Base-by-base conservation (phyloP, 192 early-diverging fungal genomes). In the Geranomyces variabilis region DNA sequence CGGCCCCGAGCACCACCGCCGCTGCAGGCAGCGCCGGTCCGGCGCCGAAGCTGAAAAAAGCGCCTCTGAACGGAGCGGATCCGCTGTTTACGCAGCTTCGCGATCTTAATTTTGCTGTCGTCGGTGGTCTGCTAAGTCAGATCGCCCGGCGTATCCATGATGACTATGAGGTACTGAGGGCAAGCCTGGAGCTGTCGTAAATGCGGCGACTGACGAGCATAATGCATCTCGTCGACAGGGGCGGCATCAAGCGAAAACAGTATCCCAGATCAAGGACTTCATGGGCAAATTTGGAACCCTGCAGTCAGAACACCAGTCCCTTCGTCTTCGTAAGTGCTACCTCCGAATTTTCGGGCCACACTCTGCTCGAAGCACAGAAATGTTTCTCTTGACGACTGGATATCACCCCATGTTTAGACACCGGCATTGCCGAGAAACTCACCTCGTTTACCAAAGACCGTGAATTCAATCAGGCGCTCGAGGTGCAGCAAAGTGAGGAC, bases 251-350 rank as follows among this genome's bases (percentile, higher is more conserved):
- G 94, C 94, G 24, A 93, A 91, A 71, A 98, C 96, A 0, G 90
- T 94, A 17, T 87, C 92, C 22, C 89, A 99, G 73, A 90, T 99
- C 69, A 91, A 96, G 59, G 88, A 94, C 66, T 99, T 99, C 86
- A 91, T 94, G 34, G 92, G 90, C 15, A 91, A 90, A 77, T 78
- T 98, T 48, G 88, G 90, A 29, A 86, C 85, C 24, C 76, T 99
- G 58, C 91, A 94, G 69, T 81, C 89, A 24, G 93, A 97, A 74
- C 92, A 93, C 77, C 92, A 95, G 73, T 91, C 91, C 14, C 82
- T 97, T 26, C 78, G 83, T 43, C 84, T 88, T 33, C 91, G 93
- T 93, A 86, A 73, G 75, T 71, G 36, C 55, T 13, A 57, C 13
- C 41, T n/a, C n/a, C n/a, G n/a, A n/a, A n/a, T n/a, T n/a, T n/a